A percentile compares a stretch with the other conserved stretches of the same genome.
These are phyloP conservation scores for Chlamydomonas schloesseri DNA, from an alignment of 139 green algal genomes.

Conservation along the genomic window DNA sequence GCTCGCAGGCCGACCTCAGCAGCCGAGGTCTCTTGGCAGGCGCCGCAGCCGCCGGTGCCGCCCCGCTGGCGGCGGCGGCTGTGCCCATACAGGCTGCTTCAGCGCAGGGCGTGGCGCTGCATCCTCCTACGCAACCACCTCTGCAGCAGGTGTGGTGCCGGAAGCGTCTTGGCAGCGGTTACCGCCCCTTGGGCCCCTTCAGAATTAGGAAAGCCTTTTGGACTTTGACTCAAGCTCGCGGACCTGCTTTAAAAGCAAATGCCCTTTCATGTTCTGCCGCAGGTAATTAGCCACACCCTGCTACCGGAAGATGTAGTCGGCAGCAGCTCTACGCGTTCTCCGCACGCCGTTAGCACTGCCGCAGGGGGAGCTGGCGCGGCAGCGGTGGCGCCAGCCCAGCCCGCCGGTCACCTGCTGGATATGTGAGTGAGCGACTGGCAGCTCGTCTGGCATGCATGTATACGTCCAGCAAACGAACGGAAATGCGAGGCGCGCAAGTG, in stretches of 20 bases:
- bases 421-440: neutral
- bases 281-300: conserved; percentile 3
- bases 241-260: neutral
- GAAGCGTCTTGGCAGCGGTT: no score
- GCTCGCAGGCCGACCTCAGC: neutral
- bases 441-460: no score
- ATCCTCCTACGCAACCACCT: neutral
- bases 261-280: neutral
- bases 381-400: neutral
- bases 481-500: no score
- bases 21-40: neutral
- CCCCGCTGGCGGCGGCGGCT: no score
- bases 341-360: neutral
- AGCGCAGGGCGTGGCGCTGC: no score
- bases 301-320: neutral
- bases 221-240: neutral
- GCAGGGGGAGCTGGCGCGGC: neutral
- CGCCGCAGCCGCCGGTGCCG: no score
- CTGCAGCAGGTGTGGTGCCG: neutral
- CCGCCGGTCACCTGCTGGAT: neutral
- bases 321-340: neutral
- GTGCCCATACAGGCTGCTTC: no score
- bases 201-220: neutral
- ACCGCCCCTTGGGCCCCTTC: neutral
- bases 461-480: no score